A percentile compares a stretch with the other conserved stretches of the same genome.
phyloP scores from a whole-genome alignment of 495 filamentous ascomycete genomes.

The Penicillium pancosmium region DNA sequence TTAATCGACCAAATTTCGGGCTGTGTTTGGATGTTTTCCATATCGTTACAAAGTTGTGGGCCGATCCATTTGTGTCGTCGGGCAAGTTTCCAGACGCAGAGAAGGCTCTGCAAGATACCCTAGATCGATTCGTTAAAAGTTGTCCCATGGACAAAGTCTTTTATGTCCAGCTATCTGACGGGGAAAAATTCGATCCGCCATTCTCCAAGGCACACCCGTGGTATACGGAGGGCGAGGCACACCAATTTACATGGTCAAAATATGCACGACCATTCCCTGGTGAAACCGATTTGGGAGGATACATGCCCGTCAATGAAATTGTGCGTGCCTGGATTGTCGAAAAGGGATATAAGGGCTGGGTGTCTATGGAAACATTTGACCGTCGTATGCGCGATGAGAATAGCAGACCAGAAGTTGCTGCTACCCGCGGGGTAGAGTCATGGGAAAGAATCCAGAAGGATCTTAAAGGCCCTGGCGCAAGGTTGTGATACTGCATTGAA shows the following conservation, averaged over 20 bases:
- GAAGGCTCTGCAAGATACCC: constrained; percentile 50
- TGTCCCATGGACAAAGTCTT: constrained; percentile 69
- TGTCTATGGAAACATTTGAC: constrained; percentile 75
- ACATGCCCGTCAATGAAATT: constrained; percentile 54
- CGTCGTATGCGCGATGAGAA: constrained; percentile 55
- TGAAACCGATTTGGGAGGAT: constrained; percentile 63
- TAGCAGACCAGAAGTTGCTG: not conserved
- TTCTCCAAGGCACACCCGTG: constrained; percentile 64
- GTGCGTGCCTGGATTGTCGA: constrained; percentile 59
- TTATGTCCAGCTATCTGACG: constrained; percentile 75
- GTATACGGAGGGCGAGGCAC: constrained; percentile 61
- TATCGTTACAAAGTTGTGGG: constrained; percentile 66
- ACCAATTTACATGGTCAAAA: constrained; percentile 75
- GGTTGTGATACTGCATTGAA: not conserved
- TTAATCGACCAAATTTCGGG: constrained; percentile 69
- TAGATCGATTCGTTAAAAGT: constrained; percentile 53
- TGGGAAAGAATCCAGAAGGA: not conserved
- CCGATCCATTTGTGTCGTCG: constrained; percentile 53
- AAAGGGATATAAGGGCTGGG: constrained; percentile 67
- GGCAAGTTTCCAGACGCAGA: constrained; percentile 59
- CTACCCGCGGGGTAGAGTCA: not conserved
- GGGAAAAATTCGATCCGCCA: constrained; percentile 59
- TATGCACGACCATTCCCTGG: constrained; percentile 73
- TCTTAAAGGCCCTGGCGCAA: not conserved
- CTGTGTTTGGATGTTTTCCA: constrained; percentile 77